A percentile compares a stretch with the other conserved stretches of the same genome.
These are phyloP conservation scores for Microcera coccophila DNA, from an alignment of 2,329 filamentous ascomycete genomes.

Conservation along the genomic window DNA sequence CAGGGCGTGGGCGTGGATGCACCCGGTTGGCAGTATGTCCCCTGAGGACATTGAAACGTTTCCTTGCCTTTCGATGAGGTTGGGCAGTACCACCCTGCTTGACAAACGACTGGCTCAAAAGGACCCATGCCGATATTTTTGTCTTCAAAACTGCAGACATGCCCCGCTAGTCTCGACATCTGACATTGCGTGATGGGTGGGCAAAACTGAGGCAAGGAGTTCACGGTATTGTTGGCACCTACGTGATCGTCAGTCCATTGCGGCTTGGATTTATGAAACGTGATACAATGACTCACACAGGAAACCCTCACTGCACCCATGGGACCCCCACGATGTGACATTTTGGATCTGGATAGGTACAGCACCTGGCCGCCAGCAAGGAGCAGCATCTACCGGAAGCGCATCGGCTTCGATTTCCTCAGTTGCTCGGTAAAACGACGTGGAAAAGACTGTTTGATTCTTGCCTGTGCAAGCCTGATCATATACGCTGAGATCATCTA, in stretches of 20 bases:
- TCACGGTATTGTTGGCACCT: constrained; percentile 45
- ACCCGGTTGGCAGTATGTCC: constrained; percentile 50
- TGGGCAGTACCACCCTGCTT: constrained; percentile 48
- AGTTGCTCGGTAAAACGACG: no score
- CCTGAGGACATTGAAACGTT: constrained; percentile 42
- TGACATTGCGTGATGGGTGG: constrained; percentile 39
- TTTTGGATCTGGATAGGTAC: constrained; percentile 40
- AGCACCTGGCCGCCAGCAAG: constrained; percentile 39
- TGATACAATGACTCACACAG: constrained; percentile 34
- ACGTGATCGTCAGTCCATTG: no score
- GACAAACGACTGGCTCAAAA: constrained; percentile 51
- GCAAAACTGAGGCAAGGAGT: constrained; percentile 44
- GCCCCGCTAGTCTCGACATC: constrained; percentile 32
- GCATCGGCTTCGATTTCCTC: no score
- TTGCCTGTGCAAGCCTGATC: constrained; percentile 40
- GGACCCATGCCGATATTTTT: constrained; percentile 41
- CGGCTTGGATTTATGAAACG: no score
- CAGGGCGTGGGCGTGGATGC: constrained; percentile 47
- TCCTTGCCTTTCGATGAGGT: constrained; percentile 31
- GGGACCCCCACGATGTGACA: constrained; percentile 32
- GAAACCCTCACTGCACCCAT: constrained; percentile 41
- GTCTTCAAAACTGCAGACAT: constrained; percentile 31
- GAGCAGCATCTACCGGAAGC: constrained; percentile 36
- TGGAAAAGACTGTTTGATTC: constrained; percentile 39
- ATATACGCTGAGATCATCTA: constrained; percentile 29